These are phyloP conservation scores for Suhomyces chickasaworum DNA, from an alignment of 1,139 yeast species.

Conservation along the genomic window DNA sequence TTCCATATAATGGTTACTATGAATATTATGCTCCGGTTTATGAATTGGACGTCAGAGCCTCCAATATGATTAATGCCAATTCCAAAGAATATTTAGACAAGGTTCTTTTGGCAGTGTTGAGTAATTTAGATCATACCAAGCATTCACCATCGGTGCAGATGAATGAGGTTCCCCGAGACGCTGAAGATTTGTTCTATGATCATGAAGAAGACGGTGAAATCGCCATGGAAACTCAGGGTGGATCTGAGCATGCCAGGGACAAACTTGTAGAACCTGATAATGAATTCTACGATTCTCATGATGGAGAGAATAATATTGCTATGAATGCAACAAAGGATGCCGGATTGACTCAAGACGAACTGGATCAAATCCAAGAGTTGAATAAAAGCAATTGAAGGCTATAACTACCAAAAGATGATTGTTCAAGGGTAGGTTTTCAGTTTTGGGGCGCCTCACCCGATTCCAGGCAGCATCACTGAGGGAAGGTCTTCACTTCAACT, in stretches of 20 bases:
- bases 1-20: slow-evolving; percentile 94
- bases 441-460: not conserved
- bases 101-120: slow-evolving; percentile 72
- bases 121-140: slow-evolving; percentile 82
- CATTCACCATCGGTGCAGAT: slow-evolving; percentile 96
- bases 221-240: slow-evolving; percentile 88
- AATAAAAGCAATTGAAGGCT: slow-evolving; percentile 18
- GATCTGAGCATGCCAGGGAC: slow-evolving; percentile 83
- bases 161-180: slow-evolving; percentile 85
- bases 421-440: not conserved
- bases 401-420: not conserved
- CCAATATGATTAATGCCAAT: slow-evolving; percentile 96
- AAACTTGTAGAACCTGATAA: slow-evolving; percentile 62
- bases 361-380: slow-evolving; percentile 42
- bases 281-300: slow-evolving; percentile 62
- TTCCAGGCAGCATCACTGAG: not conserved
- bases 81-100: slow-evolving; percentile 89
- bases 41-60: slow-evolving; percentile 87
- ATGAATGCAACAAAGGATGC: not conserved
- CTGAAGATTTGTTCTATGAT: slow-evolving; percentile 71
- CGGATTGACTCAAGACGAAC: slow-evolving; percentile 39
- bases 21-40: slow-evolving; percentile 97
- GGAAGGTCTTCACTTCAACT: no score
- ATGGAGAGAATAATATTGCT: slow-evolving; percentile 37
- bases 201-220: slow-evolving; percentile 71